These are phyloP conservation scores for Lomentospora prolificans DNA, from an alignment of 2,329 filamentous ascomycete species.

Conservation along the genomic window DNA sequence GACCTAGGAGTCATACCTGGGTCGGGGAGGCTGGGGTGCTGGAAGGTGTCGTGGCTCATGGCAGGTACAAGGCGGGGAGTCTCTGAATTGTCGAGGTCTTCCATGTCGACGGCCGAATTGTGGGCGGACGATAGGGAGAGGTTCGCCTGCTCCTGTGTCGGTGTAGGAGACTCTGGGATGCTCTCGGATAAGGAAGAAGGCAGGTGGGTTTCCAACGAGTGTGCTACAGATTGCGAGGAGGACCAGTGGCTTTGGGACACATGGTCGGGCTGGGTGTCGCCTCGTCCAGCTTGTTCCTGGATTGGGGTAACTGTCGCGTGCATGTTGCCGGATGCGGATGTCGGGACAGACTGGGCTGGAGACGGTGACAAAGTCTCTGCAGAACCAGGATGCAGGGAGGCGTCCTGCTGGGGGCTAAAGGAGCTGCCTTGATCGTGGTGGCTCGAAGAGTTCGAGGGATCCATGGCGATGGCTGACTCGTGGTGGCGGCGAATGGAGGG, in stretches of 20 bases:
- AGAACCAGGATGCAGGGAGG: not conserved
- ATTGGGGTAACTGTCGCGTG: not conserved
- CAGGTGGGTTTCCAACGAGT: not conserved
- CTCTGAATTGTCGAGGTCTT: constrained; percentile 25
- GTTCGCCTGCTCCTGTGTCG: not conserved
- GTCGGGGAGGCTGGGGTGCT: constrained; percentile 34
- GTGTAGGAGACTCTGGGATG: constrained; percentile 1
- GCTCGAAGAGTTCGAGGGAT: constrained; percentile 1
- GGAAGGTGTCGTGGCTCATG: constrained; percentile 14
- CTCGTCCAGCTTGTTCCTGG: not conserved
- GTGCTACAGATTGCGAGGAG: not conserved
- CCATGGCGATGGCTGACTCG: constrained; percentile 2
- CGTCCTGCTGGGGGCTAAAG: not conserved
- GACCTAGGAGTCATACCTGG: constrained; percentile 33
- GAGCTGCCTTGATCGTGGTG: not conserved
- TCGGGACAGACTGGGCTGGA: not conserved
- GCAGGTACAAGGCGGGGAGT: constrained; percentile 34
- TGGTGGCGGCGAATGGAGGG: not conserved
- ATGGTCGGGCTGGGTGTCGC: not conserved
- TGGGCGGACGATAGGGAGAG: not conserved
- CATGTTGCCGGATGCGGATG: not conserved
- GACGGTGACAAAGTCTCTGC: not conserved
- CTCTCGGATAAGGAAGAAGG: not conserved
- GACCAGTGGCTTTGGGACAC: not conserved
- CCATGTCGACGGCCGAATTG: not conserved